Evolutionary conservation across 768 basidiomycete species (phyloP), one percentile per base, ranked within the genome.

Genomic region (Suillus weaverae): DNA sequence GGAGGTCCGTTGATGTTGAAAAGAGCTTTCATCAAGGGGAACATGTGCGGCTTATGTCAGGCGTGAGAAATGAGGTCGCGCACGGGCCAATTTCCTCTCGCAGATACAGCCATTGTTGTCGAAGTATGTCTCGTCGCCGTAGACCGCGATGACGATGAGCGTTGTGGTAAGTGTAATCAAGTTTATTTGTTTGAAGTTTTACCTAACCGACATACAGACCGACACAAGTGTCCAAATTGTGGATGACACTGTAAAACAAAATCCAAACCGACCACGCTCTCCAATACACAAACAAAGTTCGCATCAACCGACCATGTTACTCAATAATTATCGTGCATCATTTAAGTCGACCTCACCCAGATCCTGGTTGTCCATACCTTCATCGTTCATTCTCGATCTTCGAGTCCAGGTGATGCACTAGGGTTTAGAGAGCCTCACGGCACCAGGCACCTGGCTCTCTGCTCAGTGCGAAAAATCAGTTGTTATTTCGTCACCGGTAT

Each of bases 191-290:
- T 80, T 78, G 80, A n/a, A n/a, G n/a, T 84, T 85, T 81, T 83
- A 77, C 78, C 82, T 81, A 79, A 76, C 80, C 82, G 81, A 85
- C 87, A 84, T 84, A 85, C 80, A 80, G 81, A 78, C 79, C 81
- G 81, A 86, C 85, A 63, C 71, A 69, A 85, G 75, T 79, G 84
- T 84, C 83, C 89, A 90, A 89, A 90, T 85, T 80, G 78, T 84
- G 76, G 80, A 88, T 83, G 86, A 88, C 87, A 87, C 79, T 80
- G 82, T 86, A 88, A 89, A 88, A 89, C 88, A 90, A 86, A 81
- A 81, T 77, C 75, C 75, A 76, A 76, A 76, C 76, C 75, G 71
- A 77, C 75, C 75, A 76, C 76, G 75, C 75, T 77, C 75, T 77
- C 75, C 75, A 76, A 76, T 77, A 76, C 75, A 76, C 75, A 77